phyloP scores from a whole-genome alignment of 192 early-diverging fungal species.

The Gonapodya sp. region DNA sequence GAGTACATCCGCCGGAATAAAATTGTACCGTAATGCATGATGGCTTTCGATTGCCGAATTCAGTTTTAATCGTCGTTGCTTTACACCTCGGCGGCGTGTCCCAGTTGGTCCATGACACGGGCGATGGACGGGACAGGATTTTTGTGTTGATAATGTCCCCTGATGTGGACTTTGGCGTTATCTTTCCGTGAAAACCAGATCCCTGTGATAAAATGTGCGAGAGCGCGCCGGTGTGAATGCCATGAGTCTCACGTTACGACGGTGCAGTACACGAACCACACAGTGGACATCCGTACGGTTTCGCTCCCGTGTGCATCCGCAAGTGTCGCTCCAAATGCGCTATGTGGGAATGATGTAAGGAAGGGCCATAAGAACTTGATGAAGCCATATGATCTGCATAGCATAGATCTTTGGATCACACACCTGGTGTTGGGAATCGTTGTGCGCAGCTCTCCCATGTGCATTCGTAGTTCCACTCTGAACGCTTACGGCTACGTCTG shows the following conservation, averaged over 20 bases:
- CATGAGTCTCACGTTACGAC: background rate
- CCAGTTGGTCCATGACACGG: too few relatives aligned
- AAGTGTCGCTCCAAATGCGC: background rate
- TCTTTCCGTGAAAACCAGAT: background rate
- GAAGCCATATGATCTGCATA: too few relatives aligned
- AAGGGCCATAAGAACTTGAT: too few relatives aligned
- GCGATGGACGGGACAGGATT: background rate
- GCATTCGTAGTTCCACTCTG: background rate
- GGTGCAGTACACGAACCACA: background rate
- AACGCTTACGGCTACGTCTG: background rate
- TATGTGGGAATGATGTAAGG: too few relatives aligned
- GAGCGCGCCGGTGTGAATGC: background rate
- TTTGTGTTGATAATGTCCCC: background rate
- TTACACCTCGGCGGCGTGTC: background rate
- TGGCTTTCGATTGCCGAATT: too few relatives aligned
- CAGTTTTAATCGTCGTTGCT: too few relatives aligned
- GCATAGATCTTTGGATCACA: too few relatives aligned
- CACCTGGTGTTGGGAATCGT: background rate
- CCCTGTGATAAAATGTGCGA: background rate
- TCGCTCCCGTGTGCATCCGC: background rate
- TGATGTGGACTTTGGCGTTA: conserved; percentile 1
- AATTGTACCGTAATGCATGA: too few relatives aligned
- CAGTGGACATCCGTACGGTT: background rate
- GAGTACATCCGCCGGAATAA: background rate
- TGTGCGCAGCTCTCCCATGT: background rate